Base-by-base conservation (phyloP, 148 eudicot species). In the Silene conica region DNA sequence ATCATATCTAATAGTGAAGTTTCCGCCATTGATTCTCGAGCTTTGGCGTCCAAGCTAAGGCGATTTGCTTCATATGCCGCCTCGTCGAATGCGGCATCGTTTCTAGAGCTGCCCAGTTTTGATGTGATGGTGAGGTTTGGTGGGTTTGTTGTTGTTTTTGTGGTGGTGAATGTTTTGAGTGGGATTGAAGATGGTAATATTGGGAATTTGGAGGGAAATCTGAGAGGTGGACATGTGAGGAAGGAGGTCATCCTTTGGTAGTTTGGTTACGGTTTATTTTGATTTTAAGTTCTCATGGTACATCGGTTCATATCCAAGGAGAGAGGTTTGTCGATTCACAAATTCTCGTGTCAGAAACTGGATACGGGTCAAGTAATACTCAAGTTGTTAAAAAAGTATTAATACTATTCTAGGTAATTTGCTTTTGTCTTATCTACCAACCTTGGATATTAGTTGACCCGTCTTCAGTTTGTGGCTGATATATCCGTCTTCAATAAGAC, bases 21-120 rank as follows among this genome's bases (percentile, higher is more conserved):
- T 68, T 88, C 89, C 1, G 86, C 91, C 98, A 89, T 93, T 70
- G 87, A 80, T 6, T 77, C 54, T 12, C 98, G 83, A 20, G 93
- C 97, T 69, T 76, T 77, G 31, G 95, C 94, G 80, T 93, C 98
- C 52, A 88, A 79, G 58, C 79, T 67, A 34, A 83, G 83, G 7
- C 98, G 84, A 74, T 85, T 89, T 11, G 89, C 82, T 83, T 93
- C 97, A 63, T 84, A 91, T 2, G 87, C 88, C 11, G 86, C 86
- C 63, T 84, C 91, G 80, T 85, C 80, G 74, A 86, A 83, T 0
- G 50, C 81, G 77, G 75, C 74, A 83, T 82, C 84, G 82, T 74
- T 80, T 56, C 56, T 63, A 3, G 80, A 71, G 59, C 25, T 63
- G 8, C 72, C 77, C 85, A 86, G 74, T 54, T 76, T 84, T 61